Percentiles rank a stretch among this genome's conserved stretches.
phyloP scores from a whole-genome alignment of 2,329 filamentous ascomycete genomes.

The Aspergillus clavatus region DNA sequence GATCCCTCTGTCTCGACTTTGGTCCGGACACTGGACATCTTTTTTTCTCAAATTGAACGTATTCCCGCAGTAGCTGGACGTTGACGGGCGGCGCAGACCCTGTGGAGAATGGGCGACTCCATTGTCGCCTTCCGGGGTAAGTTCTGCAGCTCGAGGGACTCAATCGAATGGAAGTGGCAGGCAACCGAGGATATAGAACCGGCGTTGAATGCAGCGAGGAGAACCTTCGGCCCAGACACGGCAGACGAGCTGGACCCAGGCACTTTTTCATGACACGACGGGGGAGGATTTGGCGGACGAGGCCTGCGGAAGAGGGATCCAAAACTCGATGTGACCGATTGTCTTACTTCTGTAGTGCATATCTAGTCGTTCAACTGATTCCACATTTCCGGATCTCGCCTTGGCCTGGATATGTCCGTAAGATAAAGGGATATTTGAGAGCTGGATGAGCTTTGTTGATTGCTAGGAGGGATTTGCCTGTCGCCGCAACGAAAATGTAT shows the following conservation, averaged over 20 bases:
- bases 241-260: constrained; percentile 33
- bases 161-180: constrained; percentile 5
- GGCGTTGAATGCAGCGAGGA: constrained; percentile 13
- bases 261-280: constrained; percentile 42
- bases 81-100: constrained; percentile 15
- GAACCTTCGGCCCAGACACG: constrained; percentile 29
- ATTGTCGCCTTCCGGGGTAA: constrained; percentile 14
- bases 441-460: background rate
- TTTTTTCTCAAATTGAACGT: constrained; percentile 6
- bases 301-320: constrained; percentile 23
- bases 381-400: constrained; percentile 6
- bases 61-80: constrained; percentile 15
- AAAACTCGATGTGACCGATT: constrained; percentile 23
- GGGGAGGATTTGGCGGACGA: constrained; percentile 19
- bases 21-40: constrained; percentile 15
- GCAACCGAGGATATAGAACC: constrained; percentile 5
- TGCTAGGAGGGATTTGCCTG: background rate
- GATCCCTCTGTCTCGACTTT: constrained; percentile 17
- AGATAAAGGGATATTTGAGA: background rate
- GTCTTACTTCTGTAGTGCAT: constrained; percentile 23
- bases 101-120: constrained; percentile 19
- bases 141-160: constrained; percentile 6
- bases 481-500: background rate
- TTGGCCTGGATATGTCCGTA: background rate
- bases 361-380: constrained; percentile 19